phyloP scores from a whole-genome alignment of 805 yeast genomes.

The Yamadazyma nakazawae region DNA sequence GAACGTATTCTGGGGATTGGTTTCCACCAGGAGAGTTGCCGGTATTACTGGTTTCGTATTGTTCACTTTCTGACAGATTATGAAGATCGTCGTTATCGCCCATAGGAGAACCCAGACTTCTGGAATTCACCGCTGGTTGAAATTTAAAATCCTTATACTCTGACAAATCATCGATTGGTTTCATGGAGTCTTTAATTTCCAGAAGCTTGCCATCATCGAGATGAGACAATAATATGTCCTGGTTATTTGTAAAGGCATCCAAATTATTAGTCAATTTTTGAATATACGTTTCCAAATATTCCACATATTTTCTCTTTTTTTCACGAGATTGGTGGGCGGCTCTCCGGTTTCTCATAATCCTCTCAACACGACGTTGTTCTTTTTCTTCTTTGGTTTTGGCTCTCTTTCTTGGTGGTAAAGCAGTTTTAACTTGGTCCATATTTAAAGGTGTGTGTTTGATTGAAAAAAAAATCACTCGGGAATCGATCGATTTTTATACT shows the following conservation, averaged over 20 bases:
- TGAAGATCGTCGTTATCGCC: neutral
- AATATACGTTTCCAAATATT: constrained; percentile 68
- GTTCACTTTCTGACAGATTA: neutral
- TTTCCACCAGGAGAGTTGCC: neutral
- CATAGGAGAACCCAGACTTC: neutral
- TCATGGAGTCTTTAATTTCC: constrained; percentile 1
- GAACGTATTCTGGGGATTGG: neutral
- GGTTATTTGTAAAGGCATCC: constrained; percentile 22
- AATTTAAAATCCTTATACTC: constrained; percentile 8
- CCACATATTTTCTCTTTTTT: constrained; percentile 90
- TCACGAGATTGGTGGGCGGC: constrained; percentile 98
- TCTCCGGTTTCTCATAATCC: constrained; percentile 88
- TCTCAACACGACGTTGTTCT: constrained; percentile 91
- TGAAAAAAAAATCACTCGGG: constrained; percentile 1
- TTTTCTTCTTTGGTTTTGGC: constrained; percentile 96
- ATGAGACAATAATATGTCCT: constrained; percentile 8
- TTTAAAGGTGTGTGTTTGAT: constrained; percentile 1
- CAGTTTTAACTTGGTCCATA: constrained; percentile 25
- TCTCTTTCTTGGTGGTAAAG: constrained; percentile 91
- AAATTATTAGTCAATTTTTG: constrained; percentile 38
- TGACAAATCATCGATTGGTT: constrained; percentile 6
- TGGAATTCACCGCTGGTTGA: neutral
- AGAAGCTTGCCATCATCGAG: neutral
- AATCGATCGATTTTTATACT: constrained; percentile 3
- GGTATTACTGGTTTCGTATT: neutral